phyloP scores from a whole-genome alignment of 345 rosid species.

The Punica granatum region DNA sequence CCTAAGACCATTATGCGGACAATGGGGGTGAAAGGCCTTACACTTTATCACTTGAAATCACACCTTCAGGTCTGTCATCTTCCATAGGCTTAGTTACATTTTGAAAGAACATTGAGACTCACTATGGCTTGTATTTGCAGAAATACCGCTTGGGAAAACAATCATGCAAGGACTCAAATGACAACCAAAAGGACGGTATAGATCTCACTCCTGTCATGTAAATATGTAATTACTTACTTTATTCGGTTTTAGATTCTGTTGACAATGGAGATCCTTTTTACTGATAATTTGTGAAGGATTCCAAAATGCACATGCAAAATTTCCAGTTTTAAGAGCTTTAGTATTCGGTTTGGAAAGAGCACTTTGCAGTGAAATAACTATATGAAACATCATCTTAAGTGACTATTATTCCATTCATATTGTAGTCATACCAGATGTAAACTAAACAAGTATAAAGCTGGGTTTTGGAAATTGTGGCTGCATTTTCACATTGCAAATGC shows the following conservation, averaged over 20 bases:
- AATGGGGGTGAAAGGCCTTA: conserved; percentile 91
- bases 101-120: background rate
- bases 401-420: too few species aligned
- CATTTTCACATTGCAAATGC: too few species aligned
- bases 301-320: background rate
- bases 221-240: background rate
- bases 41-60: conserved; percentile 86
- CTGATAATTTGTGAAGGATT: background rate
- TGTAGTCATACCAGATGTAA: too few species aligned
- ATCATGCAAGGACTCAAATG: conserved; percentile 67
- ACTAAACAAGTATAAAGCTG: too few species aligned
- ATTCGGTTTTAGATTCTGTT: background rate
- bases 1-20: conserved; percentile 89
- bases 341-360: background rate
- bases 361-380: background rate
- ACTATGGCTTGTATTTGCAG: conserved; percentile 26
- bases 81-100: background rate
- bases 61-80: conserved; percentile 69
- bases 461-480: too few species aligned
- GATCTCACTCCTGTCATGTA: background rate
- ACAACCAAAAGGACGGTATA: conserved; percentile 82
- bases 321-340: background rate
- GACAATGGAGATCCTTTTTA: background rate
- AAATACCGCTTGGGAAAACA: conserved; percentile 88
- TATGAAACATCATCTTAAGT: background rate